Evolutionary conservation across 371 early-diverging fungal species (phyloP), one percentile per base, ranked within the genome.

Genomic region (Mucor velutinosus): DNA sequence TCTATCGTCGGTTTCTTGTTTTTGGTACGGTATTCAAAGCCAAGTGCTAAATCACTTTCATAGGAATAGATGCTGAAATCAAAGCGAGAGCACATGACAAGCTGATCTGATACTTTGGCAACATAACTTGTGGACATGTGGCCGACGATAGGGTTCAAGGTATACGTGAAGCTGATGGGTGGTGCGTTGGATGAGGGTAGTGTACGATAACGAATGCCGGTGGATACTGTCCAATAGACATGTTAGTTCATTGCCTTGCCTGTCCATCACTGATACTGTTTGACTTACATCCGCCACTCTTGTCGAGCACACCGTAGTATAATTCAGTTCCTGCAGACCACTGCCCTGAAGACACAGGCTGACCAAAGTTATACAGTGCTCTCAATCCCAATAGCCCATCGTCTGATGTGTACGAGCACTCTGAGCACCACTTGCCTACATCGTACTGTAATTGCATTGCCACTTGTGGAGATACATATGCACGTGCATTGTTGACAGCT

Each of bases 11-110:
- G 55, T 14, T 43, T 66, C 27, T 43, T 67, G 35, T 64, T 67
- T 65, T 68, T 74, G 1, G 79, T 76, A 3, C 72, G 70, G 55
- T 92, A 95, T 69, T 95, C 95, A 10, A 91, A 77, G 4, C 96
- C 96, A 29, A 93, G 76, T 1, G 89, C 88, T 35, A 95, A 77
- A 78, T 96, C 95, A 37, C 94, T 92, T 59, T 93, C 92, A 58
- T 93, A 92, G 55, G 93, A 92, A 73, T 94, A 95, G 12, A 91
- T 87, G 62, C 95, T 96, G 71, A 95, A 93, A 65, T 93, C 91
- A 78, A 92, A 97, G 27, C 92, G 83, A 0, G 94, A 92, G 30
- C 95, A 85, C 67, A 94, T 78, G 15, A 87, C 89, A 30, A 92
- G 71, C 45, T 88, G 82, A 3, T 86, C 85, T 19, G 87, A 84